A percentile compares a stretch with the other conserved stretches of the same genome.
phyloP scores from a whole-genome alignment of 139 green algal genomes.

The Cymbomonas tetramitiformis region DNA sequence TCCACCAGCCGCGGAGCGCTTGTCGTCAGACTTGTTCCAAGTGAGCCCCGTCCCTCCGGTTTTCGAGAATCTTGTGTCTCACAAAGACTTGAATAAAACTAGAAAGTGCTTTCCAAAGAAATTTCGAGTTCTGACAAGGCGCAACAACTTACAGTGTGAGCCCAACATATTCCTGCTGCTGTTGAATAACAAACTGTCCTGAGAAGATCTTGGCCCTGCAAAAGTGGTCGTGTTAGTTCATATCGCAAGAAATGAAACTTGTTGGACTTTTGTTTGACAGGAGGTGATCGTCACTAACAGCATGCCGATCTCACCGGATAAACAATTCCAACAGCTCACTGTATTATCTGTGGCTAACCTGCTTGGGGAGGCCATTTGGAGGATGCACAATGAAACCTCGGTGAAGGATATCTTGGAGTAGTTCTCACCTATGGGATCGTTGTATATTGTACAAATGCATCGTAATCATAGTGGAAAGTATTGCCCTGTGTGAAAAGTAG shows the following conservation, averaged over 20 bases:
- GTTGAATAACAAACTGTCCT: not conserved
- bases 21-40: slow-evolving; percentile 62
- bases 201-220: not conserved
- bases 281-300: slow-evolving; percentile 98
- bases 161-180: too few relatives aligned
- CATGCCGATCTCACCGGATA: slow-evolving; percentile 60
- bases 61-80: not conserved
- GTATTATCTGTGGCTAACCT: slow-evolving; percentile 89
- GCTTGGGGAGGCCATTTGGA: slow-evolving; percentile 95
- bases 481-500: too few relatives aligned
- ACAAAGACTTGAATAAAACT: slow-evolving; percentile 5
- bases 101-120: too few relatives aligned
- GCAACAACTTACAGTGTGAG: too few relatives aligned
- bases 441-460: too few relatives aligned
- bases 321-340: slow-evolving; percentile 87
- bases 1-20: slow-evolving; percentile 76
- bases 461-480: too few relatives aligned
- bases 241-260: not conserved
- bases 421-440: too few relatives aligned
- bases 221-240: not conserved
- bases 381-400: slow-evolving; percentile 74
- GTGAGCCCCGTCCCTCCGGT: too few relatives aligned
- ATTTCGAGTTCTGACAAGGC: too few relatives aligned
- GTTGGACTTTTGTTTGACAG: too few relatives aligned
- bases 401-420: slow-evolving; percentile 33